Evolutionary conservation across 2,329 filamentous ascomycete species (phyloP).

Genomic region (Plectosphaerella cucumerina): DNA sequence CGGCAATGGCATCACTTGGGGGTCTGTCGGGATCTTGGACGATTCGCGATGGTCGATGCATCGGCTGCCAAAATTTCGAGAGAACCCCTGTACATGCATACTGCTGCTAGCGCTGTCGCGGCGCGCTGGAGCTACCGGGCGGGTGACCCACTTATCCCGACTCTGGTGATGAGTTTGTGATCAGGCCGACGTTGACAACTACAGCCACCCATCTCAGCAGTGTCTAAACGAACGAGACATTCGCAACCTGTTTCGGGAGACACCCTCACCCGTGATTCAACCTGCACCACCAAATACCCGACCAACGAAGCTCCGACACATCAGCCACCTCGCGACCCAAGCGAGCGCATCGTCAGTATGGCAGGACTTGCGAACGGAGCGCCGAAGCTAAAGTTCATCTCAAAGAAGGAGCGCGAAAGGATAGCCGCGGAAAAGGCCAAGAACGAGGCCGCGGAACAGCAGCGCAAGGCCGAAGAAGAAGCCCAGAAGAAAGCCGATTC

Average conservation of each 20-base stretch:
- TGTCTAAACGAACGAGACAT: too few species aligned
- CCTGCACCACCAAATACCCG: too few species aligned
- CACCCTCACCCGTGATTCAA: too few species aligned
- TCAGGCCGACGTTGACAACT: too few species aligned
- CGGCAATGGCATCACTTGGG: slow-evolving; percentile 1
- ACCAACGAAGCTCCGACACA: too few species aligned
- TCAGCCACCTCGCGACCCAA: too few species aligned
- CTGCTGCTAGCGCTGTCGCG: background rate
- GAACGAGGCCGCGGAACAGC: slow-evolving; percentile 62
- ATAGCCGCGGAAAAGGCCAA: slow-evolving; percentile 73
- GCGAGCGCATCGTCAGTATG: background rate
- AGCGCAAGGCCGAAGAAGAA: slow-evolving; percentile 44
- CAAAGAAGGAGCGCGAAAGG: slow-evolving; percentile 76
- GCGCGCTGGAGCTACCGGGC: background rate
- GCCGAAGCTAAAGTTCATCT: slow-evolving; percentile 83
- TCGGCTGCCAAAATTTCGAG: slow-evolving; percentile 10
- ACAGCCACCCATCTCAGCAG: too few species aligned
- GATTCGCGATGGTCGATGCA: slow-evolving; percentile 1
- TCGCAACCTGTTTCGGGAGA: too few species aligned
- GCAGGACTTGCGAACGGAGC: slow-evolving; percentile 43
- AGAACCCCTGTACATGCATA: slow-evolving; percentile 10
- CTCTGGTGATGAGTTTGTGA: too few species aligned
- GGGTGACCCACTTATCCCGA: too few species aligned
- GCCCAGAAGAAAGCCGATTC: slow-evolving; percentile 72
- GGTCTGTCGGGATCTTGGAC: background rate